Evolutionary conservation across 306 rosid genomes (phyloP).

Genomic region (Erythrophleum fordii): DNA sequence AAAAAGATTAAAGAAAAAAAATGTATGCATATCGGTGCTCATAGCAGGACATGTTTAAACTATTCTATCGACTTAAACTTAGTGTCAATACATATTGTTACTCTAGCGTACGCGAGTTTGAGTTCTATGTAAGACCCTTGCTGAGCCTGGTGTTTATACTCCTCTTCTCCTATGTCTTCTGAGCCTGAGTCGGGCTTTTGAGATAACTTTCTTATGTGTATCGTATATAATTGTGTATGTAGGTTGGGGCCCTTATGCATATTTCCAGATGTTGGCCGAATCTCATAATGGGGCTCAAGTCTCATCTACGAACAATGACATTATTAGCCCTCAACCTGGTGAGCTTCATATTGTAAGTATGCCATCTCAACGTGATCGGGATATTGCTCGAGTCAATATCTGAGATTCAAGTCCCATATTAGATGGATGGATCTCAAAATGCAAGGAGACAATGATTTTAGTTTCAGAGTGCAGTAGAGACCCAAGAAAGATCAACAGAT

Average conservation of each 20-base stretch:
- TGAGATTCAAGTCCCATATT: conserved; percentile 61
- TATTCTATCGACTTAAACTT: not conserved
- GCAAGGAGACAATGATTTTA: conserved; percentile 52
- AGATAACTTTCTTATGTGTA: not conserved
- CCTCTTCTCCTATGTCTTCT: not conserved
- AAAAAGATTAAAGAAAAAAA: not conserved
- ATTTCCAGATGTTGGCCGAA: conserved; percentile 78
- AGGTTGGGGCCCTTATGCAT: conserved; percentile 96
- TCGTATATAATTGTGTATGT: conserved; percentile 24
- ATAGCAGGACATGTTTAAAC: not conserved
- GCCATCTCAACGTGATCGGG: conserved; percentile 45
- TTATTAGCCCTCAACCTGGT: conserved; percentile 39
- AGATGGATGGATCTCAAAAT: conserved; percentile 56
- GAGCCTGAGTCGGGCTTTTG: conserved; percentile 1
- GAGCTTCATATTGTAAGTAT: conserved; percentile 55
- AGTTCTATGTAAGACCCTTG: not conserved
- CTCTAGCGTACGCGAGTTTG: not conserved
- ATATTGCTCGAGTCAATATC: conserved; percentile 32
- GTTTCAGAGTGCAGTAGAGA: conserved; percentile 25
- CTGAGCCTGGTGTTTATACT: not conserved
- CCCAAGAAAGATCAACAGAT: conserved; percentile 39
- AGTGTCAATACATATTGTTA: not conserved
- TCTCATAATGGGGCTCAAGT: conserved; percentile 46
- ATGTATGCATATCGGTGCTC: conserved; percentile 1
- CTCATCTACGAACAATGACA: conserved; percentile 35